Base-by-base conservation (phyloP, 1,139 yeast genomes). In the Trichomonascaceae sp. region DNA sequence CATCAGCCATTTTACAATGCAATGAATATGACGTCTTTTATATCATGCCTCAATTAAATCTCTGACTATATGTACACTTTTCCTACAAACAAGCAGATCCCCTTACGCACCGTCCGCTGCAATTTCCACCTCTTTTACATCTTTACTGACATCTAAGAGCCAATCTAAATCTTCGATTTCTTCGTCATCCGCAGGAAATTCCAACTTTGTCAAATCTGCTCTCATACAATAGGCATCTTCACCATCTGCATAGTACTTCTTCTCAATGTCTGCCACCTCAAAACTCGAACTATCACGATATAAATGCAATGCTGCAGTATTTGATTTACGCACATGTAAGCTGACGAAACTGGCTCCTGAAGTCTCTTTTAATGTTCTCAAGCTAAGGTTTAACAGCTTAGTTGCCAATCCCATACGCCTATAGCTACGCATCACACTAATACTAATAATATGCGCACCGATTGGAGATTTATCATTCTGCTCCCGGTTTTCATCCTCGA, bases 161-260 rank as follows among this genome's bases (percentile, higher is more conserved):
- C 45, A 63, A n/a, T 60, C 65, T 50, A 66, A 55, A 51, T 66
- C 69, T 45, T 65, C 69, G 32, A 64, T 69, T 24, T 62, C 62
- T 12, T 60, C 65, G 12, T 60, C 63, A 7, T 57, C 60, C 3
- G n/a, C 15, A n/a, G 22, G 15, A 15, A 59, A 19, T 18, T 47
- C 51, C 50, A 49, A 54, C 57, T 38, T 48, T 53, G 13, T 56
- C 55, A 65, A 58, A 46, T 58, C 57, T 49, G 63, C 61, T 66
- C 82, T 84, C 99, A 93, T 93, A 45, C 95, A 87, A 70, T 90
- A 93, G n/a, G 99, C 99, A 73, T 95, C 98, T 70, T 95, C 99
- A 27, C 96, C 96, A 70, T 93, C 98, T 56, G 93, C 97, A 67
- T 93, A 93, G 69, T 95, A 93, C 19, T 86, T 80, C 63, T 83